These are phyloP conservation scores for Penicillium manginii DNA, from an alignment of 495 filamentous ascomycete species.

Conservation along the genomic window DNA sequence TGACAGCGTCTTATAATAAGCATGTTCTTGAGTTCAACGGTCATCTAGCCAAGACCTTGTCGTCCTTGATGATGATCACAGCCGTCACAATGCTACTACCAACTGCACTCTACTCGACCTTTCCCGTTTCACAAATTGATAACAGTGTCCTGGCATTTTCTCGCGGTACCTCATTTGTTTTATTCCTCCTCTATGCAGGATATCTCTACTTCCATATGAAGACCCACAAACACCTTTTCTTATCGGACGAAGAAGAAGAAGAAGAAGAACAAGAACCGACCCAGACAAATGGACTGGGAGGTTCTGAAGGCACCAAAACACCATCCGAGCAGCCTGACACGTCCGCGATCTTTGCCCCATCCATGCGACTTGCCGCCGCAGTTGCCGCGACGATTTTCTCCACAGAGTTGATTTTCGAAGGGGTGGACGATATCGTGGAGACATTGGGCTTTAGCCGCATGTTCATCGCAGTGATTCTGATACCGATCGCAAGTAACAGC, in stretches of 20 bases:
- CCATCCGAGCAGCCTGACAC: neutral
- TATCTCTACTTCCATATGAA: conserved; percentile 61
- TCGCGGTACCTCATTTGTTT: conserved; percentile 43
- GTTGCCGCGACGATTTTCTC: conserved; percentile 29
- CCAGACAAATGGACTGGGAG: neutral
- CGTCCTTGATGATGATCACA: conserved; percentile 30
- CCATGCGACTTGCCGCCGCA: conserved; percentile 20
- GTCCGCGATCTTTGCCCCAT: conserved; percentile 35
- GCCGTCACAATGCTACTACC: conserved; percentile 28
- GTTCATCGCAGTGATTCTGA: conserved; percentile 32
- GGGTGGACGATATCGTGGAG: conserved; percentile 14
- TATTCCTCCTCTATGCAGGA: conserved; percentile 68
- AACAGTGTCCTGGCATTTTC: conserved; percentile 46
- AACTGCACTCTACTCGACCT: conserved; percentile 31
- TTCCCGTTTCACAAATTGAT: conserved; percentile 36
- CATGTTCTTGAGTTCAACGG: conserved; percentile 57
- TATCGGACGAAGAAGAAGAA: conserved; percentile 26
- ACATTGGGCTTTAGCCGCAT: conserved; percentile 17
- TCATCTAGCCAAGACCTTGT: conserved; percentile 26
- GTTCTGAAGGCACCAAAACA: neutral
- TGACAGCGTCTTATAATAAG: conserved; percentile 23
- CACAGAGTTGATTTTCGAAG: conserved; percentile 31
- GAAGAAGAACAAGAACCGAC: neutral
- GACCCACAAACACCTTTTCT: conserved; percentile 34
- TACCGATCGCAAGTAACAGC: conserved; percentile 35